These are phyloP conservation scores for Odonthalia washingtoniensis DNA, from an alignment of 31 red algal genomes.

Conservation along the genomic window DNA sequence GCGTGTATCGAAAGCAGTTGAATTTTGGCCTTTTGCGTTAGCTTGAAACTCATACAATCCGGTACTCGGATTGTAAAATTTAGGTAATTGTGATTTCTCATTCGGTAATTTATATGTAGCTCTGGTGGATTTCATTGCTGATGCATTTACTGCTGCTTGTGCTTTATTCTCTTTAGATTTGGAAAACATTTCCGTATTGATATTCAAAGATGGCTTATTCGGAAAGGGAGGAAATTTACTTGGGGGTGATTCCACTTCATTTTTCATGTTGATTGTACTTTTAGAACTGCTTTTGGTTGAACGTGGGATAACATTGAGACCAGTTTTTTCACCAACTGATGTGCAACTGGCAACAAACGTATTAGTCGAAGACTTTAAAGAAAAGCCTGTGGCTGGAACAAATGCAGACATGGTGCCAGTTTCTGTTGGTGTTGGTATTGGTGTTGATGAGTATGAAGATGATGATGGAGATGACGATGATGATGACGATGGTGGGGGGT, in stretches of 20 bases:
- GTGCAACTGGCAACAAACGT: too few species aligned
- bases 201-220: constrained; percentile 52
- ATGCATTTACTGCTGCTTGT: not conserved
- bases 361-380: constrained; percentile 18
- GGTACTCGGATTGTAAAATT: constrained; percentile 79
- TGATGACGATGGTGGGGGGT: not conserved
- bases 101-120: not conserved
- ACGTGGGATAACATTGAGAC: too few species aligned
- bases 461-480: not conserved
- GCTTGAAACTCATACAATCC: constrained; percentile 57
- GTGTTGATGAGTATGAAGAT: not conserved
- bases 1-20: constrained; percentile 75
- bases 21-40: constrained; percentile 68
- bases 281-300: too few species aligned
- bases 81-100: not conserved
- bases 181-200: too few species aligned
- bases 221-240: constrained; percentile 60
- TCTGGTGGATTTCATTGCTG: not conserved
- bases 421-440: not conserved
- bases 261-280: not conserved
- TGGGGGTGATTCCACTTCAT: constrained; percentile 23
- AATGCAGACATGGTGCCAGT: constrained; percentile 60
- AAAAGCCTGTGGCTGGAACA: constrained; percentile 46
- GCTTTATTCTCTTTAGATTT: too few species aligned
- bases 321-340: too few species aligned